phyloP scores from a whole-genome alignment of 106 monocot species.

The Dioscorea zingiberensis region DNA sequence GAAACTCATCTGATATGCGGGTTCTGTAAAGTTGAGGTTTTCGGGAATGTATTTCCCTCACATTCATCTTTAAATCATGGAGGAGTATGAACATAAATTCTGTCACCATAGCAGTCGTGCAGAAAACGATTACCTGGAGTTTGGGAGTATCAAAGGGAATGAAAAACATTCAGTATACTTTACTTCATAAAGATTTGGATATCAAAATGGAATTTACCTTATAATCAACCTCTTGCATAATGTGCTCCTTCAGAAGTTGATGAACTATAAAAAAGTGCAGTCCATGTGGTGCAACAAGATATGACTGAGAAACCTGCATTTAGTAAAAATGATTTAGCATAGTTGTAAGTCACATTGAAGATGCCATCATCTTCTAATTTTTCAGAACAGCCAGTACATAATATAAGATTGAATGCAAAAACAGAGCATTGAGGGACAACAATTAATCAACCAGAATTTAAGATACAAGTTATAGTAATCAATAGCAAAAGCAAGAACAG shows the following conservation, averaged over 20 bases:
- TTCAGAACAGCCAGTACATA: too few species aligned
- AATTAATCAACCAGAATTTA: too few species aligned
- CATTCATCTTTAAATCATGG: slow-evolving; percentile 83
- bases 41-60: slow-evolving; percentile 84
- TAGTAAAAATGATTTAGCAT: not conserved
- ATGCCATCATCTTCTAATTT: too few species aligned
- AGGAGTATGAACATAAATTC: slow-evolving; percentile 59
- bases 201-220: slow-evolving; percentile 45
- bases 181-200: not conserved
- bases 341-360: not conserved
- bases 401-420: too few species aligned
- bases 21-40: slow-evolving; percentile 88
- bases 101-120: slow-evolving; percentile 88
- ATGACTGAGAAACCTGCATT: slow-evolving; percentile 65
- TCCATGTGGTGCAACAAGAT: slow-evolving; percentile 71
- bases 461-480: too few species aligned
- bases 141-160: not conserved
- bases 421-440: too few species aligned
- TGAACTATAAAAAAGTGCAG: slow-evolving; percentile 73
- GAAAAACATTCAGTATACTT: not conserved
- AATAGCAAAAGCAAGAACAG: too few species aligned
- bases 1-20: slow-evolving; percentile 86
- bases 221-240: slow-evolving; percentile 62
- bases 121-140: slow-evolving; percentile 82
- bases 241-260: slow-evolving; percentile 76